phyloP scores from a whole-genome alignment of 306 rosid genomes.

The Lotus japonicus region DNA sequence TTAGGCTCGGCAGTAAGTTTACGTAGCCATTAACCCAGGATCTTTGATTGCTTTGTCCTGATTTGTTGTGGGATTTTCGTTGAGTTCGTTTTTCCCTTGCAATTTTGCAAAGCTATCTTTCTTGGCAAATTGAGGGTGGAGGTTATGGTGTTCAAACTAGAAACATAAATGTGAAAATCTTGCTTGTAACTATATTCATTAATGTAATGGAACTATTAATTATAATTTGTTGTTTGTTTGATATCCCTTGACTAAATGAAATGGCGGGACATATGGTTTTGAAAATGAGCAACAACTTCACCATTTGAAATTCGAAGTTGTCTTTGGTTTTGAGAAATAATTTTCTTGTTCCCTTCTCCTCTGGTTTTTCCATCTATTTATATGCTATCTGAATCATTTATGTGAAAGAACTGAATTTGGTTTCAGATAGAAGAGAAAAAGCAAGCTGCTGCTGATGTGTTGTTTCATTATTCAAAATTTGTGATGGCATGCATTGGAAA shows the following conservation, averaged over 20 bases:
- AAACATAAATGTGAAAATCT: neutral
- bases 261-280: neutral
- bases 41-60: neutral
- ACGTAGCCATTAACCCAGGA: neutral
- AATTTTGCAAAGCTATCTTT: neutral
- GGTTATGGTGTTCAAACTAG: neutral
- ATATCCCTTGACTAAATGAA: neutral
- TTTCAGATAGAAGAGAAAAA: conserved; percentile 64
- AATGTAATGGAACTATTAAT: too few relatives aligned
- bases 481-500: conserved; percentile 74
- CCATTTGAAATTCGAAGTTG: neutral
- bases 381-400: conserved; percentile 4
- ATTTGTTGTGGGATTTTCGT: neutral
- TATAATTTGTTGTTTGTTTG: too few relatives aligned
- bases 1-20: neutral
- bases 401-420: conserved; percentile 1
- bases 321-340: neutral
- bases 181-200: neutral
- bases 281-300: neutral
- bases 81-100: neutral
- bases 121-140: neutral
- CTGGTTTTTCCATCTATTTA: neutral
- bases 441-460: conserved; percentile 85
- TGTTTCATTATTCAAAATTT: conserved; percentile 79
- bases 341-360: neutral